Evolutionary conservation across 768 basidiomycete species (phyloP).

Genomic region (Tephrocybe sp.): DNA sequence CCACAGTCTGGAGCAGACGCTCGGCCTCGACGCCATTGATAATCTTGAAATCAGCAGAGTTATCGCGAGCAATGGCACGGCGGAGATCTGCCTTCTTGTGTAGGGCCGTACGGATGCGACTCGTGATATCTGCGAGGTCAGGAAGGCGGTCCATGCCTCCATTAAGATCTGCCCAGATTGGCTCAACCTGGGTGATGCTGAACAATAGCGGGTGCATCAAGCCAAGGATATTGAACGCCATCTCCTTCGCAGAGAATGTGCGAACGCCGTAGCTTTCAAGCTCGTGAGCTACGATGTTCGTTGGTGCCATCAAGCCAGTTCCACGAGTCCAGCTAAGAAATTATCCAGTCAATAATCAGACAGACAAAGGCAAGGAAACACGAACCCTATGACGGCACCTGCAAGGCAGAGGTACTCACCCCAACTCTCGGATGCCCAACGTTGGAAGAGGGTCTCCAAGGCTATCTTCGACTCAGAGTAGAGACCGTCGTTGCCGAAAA

Average conservation of each 20-base stretch:
- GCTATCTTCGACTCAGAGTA: slow-evolving; percentile 99
- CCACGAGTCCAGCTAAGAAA: slow-evolving; percentile 90
- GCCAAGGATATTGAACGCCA: slow-evolving; percentile 99
- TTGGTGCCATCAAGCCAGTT: slow-evolving; percentile 94
- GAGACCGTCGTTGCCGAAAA: slow-evolving; percentile 96
- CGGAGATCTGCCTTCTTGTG: slow-evolving; percentile 89
- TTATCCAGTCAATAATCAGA: slow-evolving; percentile 10
- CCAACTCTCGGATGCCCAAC: slow-evolving; percentile 98
- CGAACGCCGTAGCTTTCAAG: slow-evolving; percentile 91
- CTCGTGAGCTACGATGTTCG: slow-evolving; percentile 91
- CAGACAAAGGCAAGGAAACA: slow-evolving; percentile 5
- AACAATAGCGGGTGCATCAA: slow-evolving; percentile 99
- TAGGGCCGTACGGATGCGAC: slow-evolving; percentile 77
- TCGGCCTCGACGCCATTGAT: slow-evolving; percentile 90
- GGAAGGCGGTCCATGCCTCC: slow-evolving; percentile 98
- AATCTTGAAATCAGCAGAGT: slow-evolving; percentile 92
- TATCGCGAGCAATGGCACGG: slow-evolving; percentile 90
- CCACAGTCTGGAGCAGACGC: slow-evolving; percentile 85
- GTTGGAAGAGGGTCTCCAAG: slow-evolving; percentile 95
- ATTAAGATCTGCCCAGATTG: slow-evolving; percentile 98
- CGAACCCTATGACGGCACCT: slow-evolving; percentile 96
- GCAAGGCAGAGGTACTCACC: slow-evolving; percentile 98
- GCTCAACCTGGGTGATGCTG: slow-evolving; percentile 99
- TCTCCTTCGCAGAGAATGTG: slow-evolving; percentile 99
- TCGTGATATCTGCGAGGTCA: slow-evolving; percentile 89